Base-by-base conservation (phyloP, 106 monocot genomes). In the Dendrobium huoshanense region DNA sequence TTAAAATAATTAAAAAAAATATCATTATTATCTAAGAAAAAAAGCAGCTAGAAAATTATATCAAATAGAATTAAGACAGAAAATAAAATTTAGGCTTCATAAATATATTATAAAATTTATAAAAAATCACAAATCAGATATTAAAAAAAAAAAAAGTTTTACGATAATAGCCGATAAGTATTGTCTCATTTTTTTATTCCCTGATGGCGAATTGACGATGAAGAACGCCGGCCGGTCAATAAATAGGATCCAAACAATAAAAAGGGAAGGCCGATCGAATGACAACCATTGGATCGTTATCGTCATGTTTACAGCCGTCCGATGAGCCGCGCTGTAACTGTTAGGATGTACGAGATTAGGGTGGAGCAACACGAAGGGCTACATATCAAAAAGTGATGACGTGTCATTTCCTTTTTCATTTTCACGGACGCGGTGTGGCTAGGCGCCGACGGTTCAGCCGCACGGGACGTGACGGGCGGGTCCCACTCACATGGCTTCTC, bases 401-500 rank as follows among this genome's bases (percentile, higher is more conserved):
- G 19, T 78, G 56, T 16, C 9, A 22, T 59, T 18, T 55, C 55
- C 58, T 67, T 74, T 40, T 70, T 31, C 70, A 55, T 75, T 44
- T 41, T 22, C 49, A 40, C 41, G 73, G 73, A 73, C 73, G 73
- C 73, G 73, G 42, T 73, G 73, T 41, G 73, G 41, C 73, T 42
- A 3, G 73, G 73, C 75, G 78, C 72, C 83, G 82, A 82, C 77
- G 82, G 25, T 77, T 67, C 77, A 82, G 55, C 72, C 83, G 83
- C 47, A 55, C 78, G n/a, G 72, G 73, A 72, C 83, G 72, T 78
- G 77, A 82, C 82, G 43, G 48, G 82, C 47, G 82, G 82, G 78
- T 72, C 83, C 72, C 43, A 9, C 70, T 51, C 51, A 51, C 51
- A 51, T 51, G 51, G 51, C 51, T 51, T 51, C 51, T 3, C 51